These are phyloP conservation scores for Ceratocystis eucalypticola DNA, from an alignment of 2,329 filamentous ascomycete genomes.

Conservation along the genomic window DNA sequence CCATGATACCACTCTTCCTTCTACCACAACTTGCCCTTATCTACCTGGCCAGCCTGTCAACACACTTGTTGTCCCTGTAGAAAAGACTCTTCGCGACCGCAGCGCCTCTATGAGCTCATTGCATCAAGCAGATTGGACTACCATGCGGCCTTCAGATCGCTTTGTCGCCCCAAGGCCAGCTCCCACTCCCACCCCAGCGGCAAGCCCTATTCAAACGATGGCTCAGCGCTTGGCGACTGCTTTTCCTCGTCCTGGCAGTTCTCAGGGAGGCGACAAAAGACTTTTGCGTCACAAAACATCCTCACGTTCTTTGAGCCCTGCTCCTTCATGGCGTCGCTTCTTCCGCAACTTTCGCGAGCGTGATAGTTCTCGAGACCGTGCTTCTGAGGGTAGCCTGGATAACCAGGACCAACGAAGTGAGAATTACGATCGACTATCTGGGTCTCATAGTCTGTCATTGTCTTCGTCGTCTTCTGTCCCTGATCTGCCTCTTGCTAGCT, in stretches of 20 bases:
- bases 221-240: conserved; percentile 11
- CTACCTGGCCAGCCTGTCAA: conserved; percentile 83
- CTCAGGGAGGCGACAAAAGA: conserved; percentile 7
- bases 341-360: conserved; percentile 31
- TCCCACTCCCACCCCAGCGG: conserved; percentile 27
- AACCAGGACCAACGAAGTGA: conserved; percentile 3
- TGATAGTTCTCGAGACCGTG: conserved; percentile 26
- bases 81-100: conserved; percentile 46
- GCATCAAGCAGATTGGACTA: conserved; percentile 47
- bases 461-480: not conserved
- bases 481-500: not conserved
- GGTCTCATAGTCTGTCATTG: conserved; percentile 13
- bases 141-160: conserved; percentile 66
- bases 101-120: conserved; percentile 54
- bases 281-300: conserved; percentile 29
- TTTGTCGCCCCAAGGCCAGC: conserved; percentile 55
- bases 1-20: conserved; percentile 57
- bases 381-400: conserved; percentile 21
- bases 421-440: not conserved
- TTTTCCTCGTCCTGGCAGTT: not conserved
- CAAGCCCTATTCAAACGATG: conserved; percentile 13
- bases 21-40: conserved; percentile 68
- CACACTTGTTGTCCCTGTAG: conserved; percentile 63
- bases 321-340: conserved; percentile 39
- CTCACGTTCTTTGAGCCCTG: conserved; percentile 36